These are phyloP conservation scores for Lactarius indigo DNA, from an alignment of 768 basidiomycete species.

Conservation along the genomic window DNA sequence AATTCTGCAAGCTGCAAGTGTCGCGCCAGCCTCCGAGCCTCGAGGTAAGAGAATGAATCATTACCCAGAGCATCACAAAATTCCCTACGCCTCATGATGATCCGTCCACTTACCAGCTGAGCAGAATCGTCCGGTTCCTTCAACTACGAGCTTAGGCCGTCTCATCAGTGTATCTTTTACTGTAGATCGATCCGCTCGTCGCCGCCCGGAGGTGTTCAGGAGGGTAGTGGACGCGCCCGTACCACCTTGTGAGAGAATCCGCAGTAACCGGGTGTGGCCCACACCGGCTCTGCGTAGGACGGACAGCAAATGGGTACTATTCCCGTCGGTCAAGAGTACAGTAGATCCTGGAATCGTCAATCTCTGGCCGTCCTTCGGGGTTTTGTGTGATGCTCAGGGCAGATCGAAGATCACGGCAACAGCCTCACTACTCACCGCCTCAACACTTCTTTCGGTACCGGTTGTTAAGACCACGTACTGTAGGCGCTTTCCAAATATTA, in stretches of 20 bases:
- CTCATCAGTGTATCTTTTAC: too few relatives aligned
- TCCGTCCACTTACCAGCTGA: not conserved
- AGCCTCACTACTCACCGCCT: too few relatives aligned
- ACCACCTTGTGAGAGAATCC: not conserved
- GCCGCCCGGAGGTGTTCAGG: not conserved
- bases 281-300: not conserved
- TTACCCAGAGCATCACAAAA: not conserved
- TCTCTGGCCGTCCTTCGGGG: not conserved
- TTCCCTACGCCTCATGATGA: not conserved
- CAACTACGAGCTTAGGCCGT: not conserved
- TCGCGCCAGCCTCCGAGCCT: not conserved
- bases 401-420: too few relatives aligned
- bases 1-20: not conserved
- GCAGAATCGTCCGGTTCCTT: not conserved
- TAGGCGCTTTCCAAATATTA: not conserved
- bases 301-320: not conserved
- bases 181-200: too few relatives aligned
- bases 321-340: not conserved
- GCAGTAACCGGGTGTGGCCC: not conserved
- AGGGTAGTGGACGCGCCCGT: not conserved
- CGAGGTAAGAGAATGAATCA: not conserved
- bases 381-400: too few relatives aligned
- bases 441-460: too few relatives aligned
- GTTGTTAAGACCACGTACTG: not conserved
- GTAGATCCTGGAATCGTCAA: not conserved